Conservation (phyloP, 371 early-diverging fungal genomes). For the Mucor mucedo region DNA sequence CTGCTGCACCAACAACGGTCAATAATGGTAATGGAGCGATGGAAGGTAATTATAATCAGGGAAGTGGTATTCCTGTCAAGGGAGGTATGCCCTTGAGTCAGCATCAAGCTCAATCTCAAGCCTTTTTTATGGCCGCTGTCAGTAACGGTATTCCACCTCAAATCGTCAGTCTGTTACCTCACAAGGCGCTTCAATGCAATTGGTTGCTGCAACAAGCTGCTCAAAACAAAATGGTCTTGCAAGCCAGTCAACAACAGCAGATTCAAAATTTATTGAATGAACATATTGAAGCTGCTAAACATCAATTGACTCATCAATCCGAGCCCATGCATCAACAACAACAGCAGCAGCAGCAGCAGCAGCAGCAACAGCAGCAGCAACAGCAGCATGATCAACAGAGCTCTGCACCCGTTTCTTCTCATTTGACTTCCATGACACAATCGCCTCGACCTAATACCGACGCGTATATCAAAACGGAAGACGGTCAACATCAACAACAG, state of each 20-base stretch:
- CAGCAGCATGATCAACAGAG: not conserved
- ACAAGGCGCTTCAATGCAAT: constrained; percentile 39
- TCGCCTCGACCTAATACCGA: constrained; percentile 3
- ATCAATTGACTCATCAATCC: constrained; percentile 17
- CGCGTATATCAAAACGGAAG: constrained; percentile 6
- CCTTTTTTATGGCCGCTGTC: constrained; percentile 40
- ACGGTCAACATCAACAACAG: not conserved
- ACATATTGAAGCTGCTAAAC: constrained; percentile 33
- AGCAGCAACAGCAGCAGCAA: not conserved
- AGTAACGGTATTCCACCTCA: constrained; percentile 39
- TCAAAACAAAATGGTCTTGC: constrained; percentile 30
- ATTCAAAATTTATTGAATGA: constrained; percentile 38
- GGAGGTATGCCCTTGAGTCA: constrained; percentile 30
- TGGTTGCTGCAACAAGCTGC: constrained; percentile 41
- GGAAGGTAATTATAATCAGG: not conserved
- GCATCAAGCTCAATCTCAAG: constrained; percentile 32
- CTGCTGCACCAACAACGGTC: no score
- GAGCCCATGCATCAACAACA: constrained; percentile 3
- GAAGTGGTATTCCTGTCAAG: constrained; percentile 24
- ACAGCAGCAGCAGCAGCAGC: not conserved
- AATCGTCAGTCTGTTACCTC: constrained; percentile 38
- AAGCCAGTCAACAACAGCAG: constrained; percentile 35
- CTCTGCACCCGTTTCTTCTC: not conserved
- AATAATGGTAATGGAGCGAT: no score
- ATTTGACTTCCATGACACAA: not conserved